These are phyloP conservation scores for Colletotrichum gloeosporioides DNA, from an alignment of 2,329 filamentous ascomycete species.

Conservation along the genomic window DNA sequence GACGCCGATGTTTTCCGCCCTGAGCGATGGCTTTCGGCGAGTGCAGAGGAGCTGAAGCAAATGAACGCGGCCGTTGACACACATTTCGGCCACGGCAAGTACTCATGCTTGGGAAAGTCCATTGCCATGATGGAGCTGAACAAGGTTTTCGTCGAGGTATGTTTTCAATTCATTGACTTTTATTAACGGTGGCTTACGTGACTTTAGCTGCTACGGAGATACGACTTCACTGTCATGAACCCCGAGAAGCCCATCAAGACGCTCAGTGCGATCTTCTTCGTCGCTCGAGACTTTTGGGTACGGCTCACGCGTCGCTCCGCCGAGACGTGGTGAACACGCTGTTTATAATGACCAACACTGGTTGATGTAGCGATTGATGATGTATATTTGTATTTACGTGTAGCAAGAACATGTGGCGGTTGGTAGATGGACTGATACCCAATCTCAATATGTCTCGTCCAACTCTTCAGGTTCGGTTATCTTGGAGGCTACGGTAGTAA, in stretches of 20 bases:
- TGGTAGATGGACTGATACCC: not conserved
- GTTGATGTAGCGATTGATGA: not conserved
- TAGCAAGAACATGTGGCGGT: rapidly evolving
- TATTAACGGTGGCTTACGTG: not conserved
- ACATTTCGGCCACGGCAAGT: constrained; percentile 51
- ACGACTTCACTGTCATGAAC: constrained; percentile 38
- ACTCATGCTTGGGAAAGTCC: constrained; percentile 49
- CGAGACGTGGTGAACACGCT: rapidly evolving
- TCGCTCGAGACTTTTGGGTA: constrained; percentile 41
- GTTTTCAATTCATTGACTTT: not conserved
- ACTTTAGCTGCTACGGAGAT: constrained; percentile 34
- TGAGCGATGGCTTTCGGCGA: constrained; percentile 56
- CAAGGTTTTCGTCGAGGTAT: constrained; percentile 53
- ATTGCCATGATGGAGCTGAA: constrained; percentile 55
- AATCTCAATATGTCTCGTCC: not conserved
- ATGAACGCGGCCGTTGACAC: constrained; percentile 46
- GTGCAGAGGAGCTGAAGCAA: constrained; percentile 30
- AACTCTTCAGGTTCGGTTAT: rapidly evolving
- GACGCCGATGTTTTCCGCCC: constrained; percentile 63
- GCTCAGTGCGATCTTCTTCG: constrained; percentile 36
- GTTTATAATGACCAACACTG: not conserved
- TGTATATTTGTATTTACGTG: not conserved
- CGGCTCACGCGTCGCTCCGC: constrained; percentile 25
- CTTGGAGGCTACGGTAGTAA: not conserved
- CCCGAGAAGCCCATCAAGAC: constrained; percentile 36